Evolutionary conservation across 495 filamentous ascomycete genomes (phyloP).

Genomic region (Cercophora samala): DNA sequence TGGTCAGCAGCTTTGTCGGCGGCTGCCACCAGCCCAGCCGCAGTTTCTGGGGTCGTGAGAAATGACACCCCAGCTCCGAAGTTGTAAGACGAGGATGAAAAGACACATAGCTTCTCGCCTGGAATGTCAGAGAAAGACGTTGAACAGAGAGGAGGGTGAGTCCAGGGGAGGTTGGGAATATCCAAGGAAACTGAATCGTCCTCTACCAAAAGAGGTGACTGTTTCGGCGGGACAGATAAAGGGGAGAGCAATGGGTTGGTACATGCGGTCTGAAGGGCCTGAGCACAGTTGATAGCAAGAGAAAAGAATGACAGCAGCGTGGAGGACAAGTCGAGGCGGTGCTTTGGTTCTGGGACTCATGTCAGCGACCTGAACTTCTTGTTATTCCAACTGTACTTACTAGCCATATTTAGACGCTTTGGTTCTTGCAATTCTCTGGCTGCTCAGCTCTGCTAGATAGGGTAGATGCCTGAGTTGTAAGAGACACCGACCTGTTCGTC

Average conservation of each 20-base stretch:
- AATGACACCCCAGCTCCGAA: conserved; percentile 26
- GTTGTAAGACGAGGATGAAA: conserved; percentile 32
- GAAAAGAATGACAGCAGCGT: not conserved
- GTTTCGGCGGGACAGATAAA: not conserved
- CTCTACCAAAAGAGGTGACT: conserved; percentile 2
- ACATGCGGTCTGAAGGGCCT: not conserved
- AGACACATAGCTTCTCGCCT: conserved; percentile 32
- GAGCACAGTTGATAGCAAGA: not conserved
- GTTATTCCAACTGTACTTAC: not conserved
- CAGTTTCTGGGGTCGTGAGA: conserved; percentile 29
- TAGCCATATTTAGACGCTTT: not conserved
- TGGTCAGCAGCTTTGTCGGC: conserved; percentile 21
- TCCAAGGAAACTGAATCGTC: conserved; percentile 7
- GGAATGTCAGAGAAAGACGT: conserved; percentile 2
- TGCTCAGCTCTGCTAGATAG: not conserved
- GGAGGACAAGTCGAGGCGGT: not conserved
- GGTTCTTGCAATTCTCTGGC: not conserved
- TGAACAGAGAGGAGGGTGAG: conserved; percentile 15
- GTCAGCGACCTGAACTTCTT: not conserved
- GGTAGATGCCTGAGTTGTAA: not conserved
- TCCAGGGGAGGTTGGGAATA: conserved; percentile 17
- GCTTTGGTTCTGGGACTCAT: not conserved
- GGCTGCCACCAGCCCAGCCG: conserved; percentile 27
- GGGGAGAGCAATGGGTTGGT: not conserved
- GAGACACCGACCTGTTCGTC: not conserved